These are phyloP conservation scores for Salix koriyanagi DNA, from an alignment of 345 rosid species.

Conservation along the genomic window DNA sequence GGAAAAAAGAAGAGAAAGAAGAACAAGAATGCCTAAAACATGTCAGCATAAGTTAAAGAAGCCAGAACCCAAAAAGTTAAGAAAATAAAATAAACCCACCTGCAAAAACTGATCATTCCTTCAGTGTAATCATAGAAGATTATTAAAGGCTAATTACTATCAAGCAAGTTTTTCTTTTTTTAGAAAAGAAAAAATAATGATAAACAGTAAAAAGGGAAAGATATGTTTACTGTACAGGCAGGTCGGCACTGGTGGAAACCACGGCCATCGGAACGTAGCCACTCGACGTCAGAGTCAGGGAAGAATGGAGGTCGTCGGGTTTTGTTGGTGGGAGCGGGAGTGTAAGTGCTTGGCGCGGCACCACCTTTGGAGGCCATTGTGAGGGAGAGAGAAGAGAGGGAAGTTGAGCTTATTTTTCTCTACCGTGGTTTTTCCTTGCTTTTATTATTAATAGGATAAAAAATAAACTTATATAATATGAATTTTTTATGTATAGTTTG, in stretches of 20 bases:
- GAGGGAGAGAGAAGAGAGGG: no score
- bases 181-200: neutral
- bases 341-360: constrained; percentile 55
- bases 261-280: constrained; percentile 93
- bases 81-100: neutral
- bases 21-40: neutral
- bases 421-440: neutral
- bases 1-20: neutral
- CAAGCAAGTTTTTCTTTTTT: neutral
- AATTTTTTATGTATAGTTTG: no score
- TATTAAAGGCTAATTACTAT: neutral
- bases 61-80: neutral
- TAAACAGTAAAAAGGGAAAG: neutral
- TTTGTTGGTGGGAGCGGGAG: constrained; percentile 38
- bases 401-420: neutral
- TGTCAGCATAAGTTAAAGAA: neutral
- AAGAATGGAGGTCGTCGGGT: constrained; percentile 38
- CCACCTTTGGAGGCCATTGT: constrained; percentile 48
- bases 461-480: no score
- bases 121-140: neutral
- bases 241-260: constrained; percentile 88
- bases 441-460: no score
- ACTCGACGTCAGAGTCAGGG: constrained; percentile 55
- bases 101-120: neutral
- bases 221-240: constrained; percentile 44